Base-by-base conservation (phyloP, 129 eudicot species). In the Tagetes erecta region DNA sequence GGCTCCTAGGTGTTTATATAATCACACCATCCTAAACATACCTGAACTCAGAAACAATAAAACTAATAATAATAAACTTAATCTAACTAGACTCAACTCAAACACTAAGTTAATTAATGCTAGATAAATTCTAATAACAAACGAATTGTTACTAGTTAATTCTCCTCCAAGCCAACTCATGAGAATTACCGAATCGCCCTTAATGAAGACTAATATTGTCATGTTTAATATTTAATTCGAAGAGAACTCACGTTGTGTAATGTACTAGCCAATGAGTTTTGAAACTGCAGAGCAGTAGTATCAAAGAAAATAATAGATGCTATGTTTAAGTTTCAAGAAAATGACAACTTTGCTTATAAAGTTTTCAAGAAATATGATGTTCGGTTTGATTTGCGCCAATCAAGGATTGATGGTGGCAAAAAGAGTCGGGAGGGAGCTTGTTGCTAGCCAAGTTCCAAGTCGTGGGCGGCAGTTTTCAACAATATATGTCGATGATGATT, bases 241-340 rank as follows among this genome's bases (percentile, higher is more conserved):
- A 73, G 85, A 76, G 38, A 82, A 77, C 46, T 82, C 82, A n/a
- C 79, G 85, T n/a, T 38, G 85, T 58, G 67, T 82, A 77, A 35
- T 82, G 78, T 82, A 71, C 56, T 72, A 50, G 38, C 70, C 77
- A 59, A 74, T 14, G 51, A 51, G 34, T 57, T 31, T 50, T 2
- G 47, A 45, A 6, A 64, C n/a, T 39, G 37, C 70, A 52, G 2
- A 20, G 27, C 27, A 20, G 27, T 33, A 69, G 50, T 63, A 36
- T 9, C 72, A 12, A 65, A 49, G 27, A 62, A 65, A 63, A 44
- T 8, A 72, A 52, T 35, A 27, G 4, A 45, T 51, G 11, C 45
- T 38, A 63, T 37, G 3, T 30, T 63, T 33, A 59, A 75, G 42
- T 20, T 81, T 8, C 78, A 76, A 72, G 63, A 82, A 67, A 51